Evolutionary conservation across 1,139 yeast species (phyloP).

Genomic region (Hyphopichia burtonii): DNA sequence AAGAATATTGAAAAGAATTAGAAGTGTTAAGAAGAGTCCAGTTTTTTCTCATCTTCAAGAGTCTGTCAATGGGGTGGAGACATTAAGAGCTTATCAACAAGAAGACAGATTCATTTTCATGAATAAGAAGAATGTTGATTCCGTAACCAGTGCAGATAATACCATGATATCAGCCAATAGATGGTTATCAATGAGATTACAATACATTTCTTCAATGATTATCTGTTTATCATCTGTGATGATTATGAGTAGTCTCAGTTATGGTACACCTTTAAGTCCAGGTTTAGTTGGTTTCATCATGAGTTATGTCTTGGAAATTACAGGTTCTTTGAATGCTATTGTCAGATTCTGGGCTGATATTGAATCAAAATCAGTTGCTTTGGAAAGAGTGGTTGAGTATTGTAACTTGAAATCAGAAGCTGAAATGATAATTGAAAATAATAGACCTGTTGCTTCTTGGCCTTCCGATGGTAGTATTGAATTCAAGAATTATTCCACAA

Average conservation of each 20-base stretch:
- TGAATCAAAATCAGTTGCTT: constrained; percentile 32
- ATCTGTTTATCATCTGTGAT: constrained; percentile 28
- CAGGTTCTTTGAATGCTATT: constrained; percentile 29
- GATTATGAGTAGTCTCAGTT: constrained; percentile 21
- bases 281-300: constrained; percentile 39
- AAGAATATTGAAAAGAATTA: constrained; percentile 36
- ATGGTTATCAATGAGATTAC: constrained; percentile 42
- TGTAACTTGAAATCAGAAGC: constrained; percentile 35
- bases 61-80: constrained; percentile 37
- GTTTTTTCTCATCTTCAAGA: constrained; percentile 38
- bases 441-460: constrained; percentile 28
- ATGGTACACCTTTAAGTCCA: constrained; percentile 23
- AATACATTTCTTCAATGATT: constrained; percentile 32
- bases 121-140: constrained; percentile 20
- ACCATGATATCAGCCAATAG: constrained; percentile 27
- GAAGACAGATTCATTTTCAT: constrained; percentile 24
- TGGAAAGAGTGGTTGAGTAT: constrained; percentile 38
- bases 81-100: constrained; percentile 33
- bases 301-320: constrained; percentile 35
- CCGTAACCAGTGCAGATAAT: constrained; percentile 20
- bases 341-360: constrained; percentile 36
- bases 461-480: constrained; percentile 29
- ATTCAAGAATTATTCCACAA: constrained; percentile 32
- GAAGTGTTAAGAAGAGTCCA: constrained; percentile 32
- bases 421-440: constrained; percentile 23